Evolutionary conservation across 1,139 yeast species (phyloP).

Genomic region (Yamadazyma taylorii): DNA sequence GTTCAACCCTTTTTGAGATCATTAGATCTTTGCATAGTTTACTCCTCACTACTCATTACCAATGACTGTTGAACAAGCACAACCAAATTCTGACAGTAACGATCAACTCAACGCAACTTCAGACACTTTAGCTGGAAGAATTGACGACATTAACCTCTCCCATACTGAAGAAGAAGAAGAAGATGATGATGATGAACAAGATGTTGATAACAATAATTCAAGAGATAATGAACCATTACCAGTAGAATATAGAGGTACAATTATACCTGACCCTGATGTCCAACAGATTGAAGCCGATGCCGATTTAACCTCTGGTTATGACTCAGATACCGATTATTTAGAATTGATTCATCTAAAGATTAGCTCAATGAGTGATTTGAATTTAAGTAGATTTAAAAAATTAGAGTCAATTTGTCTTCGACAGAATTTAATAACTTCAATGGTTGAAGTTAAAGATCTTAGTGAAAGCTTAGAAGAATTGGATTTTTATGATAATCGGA

Average conservation of each 20-base stretch:
- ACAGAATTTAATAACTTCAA: constrained; percentile 76
- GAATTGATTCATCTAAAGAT: constrained; percentile 83
- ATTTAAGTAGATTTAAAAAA: constrained; percentile 56
- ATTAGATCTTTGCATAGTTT: no score
- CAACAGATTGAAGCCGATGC: constrained; percentile 46
- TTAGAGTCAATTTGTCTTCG: constrained; percentile 71
- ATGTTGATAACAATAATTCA: background rate
- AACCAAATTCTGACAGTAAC: no score
- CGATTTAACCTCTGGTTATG: constrained; percentile 64
- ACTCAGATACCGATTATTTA: constrained; percentile 62
- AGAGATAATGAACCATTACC: constrained; percentile 30
- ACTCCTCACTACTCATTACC: no score
- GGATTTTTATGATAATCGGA: constrained; percentile 89
- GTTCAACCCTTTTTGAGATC: no score
- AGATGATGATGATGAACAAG: constrained; percentile 20
- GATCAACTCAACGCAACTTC: no score
- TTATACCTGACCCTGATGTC: constrained; percentile 56
- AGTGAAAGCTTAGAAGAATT: constrained; percentile 64
- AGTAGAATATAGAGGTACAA: constrained; percentile 45
- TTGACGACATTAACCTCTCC: constrained; percentile 12
- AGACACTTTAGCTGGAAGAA: background rate
- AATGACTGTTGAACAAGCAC: no score
- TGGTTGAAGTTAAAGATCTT: constrained; percentile 67
- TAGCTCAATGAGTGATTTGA: constrained; percentile 62
- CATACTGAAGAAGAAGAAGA: constrained; percentile 27